Conservation (phyloP, 1,139 yeast species). For the Geotrichum histeridarum region DNA sequence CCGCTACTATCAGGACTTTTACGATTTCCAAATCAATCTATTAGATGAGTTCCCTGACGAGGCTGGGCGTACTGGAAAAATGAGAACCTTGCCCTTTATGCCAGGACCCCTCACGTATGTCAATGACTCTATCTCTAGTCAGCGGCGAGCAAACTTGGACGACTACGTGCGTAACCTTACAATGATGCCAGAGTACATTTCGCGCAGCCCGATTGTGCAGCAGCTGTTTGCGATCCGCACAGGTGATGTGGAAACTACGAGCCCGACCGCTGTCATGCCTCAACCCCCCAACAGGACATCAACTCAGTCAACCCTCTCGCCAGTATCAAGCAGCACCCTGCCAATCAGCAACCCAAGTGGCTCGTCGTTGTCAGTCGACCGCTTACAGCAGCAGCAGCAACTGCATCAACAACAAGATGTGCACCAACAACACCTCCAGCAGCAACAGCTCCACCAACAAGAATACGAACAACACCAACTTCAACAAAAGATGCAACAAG, state of each 20-base stretch:
- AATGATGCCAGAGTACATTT: constrained; percentile 69
- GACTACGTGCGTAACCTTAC: constrained; percentile 73
- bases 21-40: constrained; percentile 82
- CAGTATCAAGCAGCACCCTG: not conserved
- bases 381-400: constrained; percentile 4
- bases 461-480: not conserved
- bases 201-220: constrained; percentile 59
- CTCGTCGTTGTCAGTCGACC: constrained; percentile 1
- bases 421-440: not conserved
- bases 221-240: constrained; percentile 64
- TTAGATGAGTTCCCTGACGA: constrained; percentile 85
- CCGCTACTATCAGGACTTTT: constrained; percentile 92
- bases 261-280: constrained; percentile 42
- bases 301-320: not conserved
- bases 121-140: constrained; percentile 82
- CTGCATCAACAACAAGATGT: not conserved
- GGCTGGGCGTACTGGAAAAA: constrained; percentile 79
- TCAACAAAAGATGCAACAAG: not conserved
- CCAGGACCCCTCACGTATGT: constrained; percentile 96
- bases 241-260: constrained; percentile 51
- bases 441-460: not conserved
- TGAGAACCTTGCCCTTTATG: constrained; percentile 81
- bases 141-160: constrained; percentile 80
- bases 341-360: not conserved
- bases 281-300: constrained; percentile 32